These are phyloP conservation scores for Psidium guajava DNA, from an alignment of 345 rosid genomes.

Conservation along the genomic window DNA sequence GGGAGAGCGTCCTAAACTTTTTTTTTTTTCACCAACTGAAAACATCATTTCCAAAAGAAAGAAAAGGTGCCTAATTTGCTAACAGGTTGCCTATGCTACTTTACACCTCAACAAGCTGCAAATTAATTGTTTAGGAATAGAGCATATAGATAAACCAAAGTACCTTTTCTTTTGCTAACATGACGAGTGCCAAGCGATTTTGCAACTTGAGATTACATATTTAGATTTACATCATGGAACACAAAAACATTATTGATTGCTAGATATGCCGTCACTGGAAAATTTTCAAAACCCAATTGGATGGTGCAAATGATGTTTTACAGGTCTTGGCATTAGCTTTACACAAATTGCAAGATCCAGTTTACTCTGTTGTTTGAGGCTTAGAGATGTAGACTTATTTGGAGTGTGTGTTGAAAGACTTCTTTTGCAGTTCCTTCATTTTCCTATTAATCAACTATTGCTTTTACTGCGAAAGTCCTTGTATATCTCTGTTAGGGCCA, in stretches of 20 bases:
- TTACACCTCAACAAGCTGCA: neutral
- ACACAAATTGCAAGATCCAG: neutral
- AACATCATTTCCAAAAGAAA: neutral
- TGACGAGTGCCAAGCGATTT: neutral
- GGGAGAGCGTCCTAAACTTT: neutral
- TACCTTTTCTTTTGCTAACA: neutral
- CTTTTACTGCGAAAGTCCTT: neutral
- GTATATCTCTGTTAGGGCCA: neutral
- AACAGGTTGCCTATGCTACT: neutral
- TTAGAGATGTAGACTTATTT: neutral
- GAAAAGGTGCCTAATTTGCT: neutral
- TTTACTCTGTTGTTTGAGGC: neutral
- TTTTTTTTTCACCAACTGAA: neutral
- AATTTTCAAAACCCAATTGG: neutral
- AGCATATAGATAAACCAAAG: neutral
- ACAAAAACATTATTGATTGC: neutral
- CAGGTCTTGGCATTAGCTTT: neutral
- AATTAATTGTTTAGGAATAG: neutral
- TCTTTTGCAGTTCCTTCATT: neutral
- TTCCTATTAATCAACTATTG: neutral
- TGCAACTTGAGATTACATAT: neutral
- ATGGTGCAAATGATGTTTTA: neutral
- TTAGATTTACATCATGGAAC: neutral
- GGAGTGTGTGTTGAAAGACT: neutral
- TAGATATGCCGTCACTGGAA: neutral